These are phyloP conservation scores for Amaranthus cruentus DNA, from an alignment of 148 eudicot genomes.

Conservation along the genomic window DNA sequence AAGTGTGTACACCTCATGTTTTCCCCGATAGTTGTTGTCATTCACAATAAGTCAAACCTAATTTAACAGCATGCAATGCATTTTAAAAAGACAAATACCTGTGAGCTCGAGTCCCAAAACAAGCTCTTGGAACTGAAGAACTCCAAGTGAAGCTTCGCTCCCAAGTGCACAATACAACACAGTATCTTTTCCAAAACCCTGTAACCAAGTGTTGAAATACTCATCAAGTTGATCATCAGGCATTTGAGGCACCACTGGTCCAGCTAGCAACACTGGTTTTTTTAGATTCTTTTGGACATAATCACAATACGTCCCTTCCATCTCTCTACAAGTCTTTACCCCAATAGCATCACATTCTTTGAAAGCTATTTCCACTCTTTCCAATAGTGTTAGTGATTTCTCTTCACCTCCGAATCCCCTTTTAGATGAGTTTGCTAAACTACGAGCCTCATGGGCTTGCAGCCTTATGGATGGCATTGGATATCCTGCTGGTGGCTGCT, in stretches of 20 bases:
- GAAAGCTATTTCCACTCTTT: background rate
- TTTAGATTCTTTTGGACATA: slow-evolving; percentile 1
- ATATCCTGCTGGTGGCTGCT: background rate
- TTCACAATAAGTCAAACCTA: too few relatives aligned
- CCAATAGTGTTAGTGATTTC: background rate
- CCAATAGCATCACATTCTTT: slow-evolving; percentile 18
- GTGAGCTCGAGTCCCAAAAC: slow-evolving; percentile 48
- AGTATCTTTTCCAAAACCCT: slow-evolving; percentile 14
- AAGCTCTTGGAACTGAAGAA: slow-evolving; percentile 44
- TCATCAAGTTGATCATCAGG: slow-evolving; percentile 22
- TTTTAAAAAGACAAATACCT: slow-evolving; percentile 5
- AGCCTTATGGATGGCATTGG: background rate
- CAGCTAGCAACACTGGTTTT: slow-evolving; percentile 22
- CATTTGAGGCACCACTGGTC: slow-evolving; percentile 29
- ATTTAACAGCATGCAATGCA: slow-evolving; percentile 17
- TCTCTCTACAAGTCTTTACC: slow-evolving; percentile 15
- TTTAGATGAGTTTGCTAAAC: background rate
- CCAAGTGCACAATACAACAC: slow-evolving; percentile 50
- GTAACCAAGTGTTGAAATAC: slow-evolving; percentile 31
- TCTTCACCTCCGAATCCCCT: background rate
- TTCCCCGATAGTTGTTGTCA: too few relatives aligned
- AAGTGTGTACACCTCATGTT: too few relatives aligned
- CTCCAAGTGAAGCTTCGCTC: slow-evolving; percentile 36
- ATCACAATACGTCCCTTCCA: slow-evolving; percentile 12
- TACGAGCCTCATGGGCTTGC: slow-evolving; percentile 2